A percentile compares a stretch with the other conserved stretches of the same genome.
phyloP scores from a whole-genome alignment of 2,329 filamentous ascomycete genomes.

The Nakataea oryzae region DNA sequence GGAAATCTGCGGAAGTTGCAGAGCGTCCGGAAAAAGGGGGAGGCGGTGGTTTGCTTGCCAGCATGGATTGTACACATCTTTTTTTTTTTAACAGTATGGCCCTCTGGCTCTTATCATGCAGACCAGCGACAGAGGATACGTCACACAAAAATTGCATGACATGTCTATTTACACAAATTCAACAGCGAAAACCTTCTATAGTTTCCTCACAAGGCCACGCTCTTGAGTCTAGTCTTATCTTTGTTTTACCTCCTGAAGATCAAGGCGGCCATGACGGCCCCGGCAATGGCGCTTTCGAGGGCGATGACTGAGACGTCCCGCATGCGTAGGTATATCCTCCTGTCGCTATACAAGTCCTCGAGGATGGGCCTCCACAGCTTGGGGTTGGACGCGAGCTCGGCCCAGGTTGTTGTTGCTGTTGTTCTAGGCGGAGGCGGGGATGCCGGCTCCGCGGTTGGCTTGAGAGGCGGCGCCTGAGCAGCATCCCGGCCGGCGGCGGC shows the following conservation, averaged over 20 bases:
- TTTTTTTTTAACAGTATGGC: constrained; percentile 1
- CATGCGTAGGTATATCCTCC: constrained; percentile 52
- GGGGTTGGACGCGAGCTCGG: constrained; percentile 28
- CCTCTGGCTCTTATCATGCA: constrained; percentile 3
- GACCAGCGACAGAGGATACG: constrained; percentile 6
- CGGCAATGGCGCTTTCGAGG: constrained; percentile 55
- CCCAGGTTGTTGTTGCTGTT: constrained; percentile 27
- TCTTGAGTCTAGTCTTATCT: background rate
- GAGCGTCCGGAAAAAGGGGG: background rate
- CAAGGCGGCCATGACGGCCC: constrained; percentile 49
- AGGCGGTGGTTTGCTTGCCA: background rate
- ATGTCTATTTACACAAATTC: background rate
- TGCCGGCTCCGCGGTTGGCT: too few relatives aligned
- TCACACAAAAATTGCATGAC: background rate
- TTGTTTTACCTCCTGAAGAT: constrained; percentile 24
- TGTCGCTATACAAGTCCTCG: constrained; percentile 49
- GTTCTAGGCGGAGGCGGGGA: background rate
- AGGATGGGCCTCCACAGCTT: constrained; percentile 36
- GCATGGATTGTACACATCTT: background rate
- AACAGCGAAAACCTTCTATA: background rate
- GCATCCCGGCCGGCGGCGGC: too few relatives aligned
- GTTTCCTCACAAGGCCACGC: background rate
- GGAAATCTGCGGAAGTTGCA: background rate
- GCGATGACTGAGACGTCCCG: constrained; percentile 61
- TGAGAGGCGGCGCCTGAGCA: too few relatives aligned